Conservation (phyloP, 1,284 basidiomycete genomes). For the Microbotryomycetes sp. region DNA sequence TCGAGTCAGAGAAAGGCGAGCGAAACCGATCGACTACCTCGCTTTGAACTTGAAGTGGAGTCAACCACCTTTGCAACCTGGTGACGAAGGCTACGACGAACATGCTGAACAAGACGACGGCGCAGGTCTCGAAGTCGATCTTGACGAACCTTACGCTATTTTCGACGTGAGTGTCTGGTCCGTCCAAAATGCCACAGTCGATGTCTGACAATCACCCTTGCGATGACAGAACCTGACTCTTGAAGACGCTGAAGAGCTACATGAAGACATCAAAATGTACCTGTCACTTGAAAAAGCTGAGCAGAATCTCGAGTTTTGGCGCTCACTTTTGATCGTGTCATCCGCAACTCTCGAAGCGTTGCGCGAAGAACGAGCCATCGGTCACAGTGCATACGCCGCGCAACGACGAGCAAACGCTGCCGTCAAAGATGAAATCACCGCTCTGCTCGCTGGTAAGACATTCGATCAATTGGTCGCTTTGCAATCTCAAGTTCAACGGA, state of each 20-base stretch:
- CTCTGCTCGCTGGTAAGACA: constrained; percentile 67
- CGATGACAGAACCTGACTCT: constrained; percentile 65
- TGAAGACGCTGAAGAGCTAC: constrained; percentile 84
- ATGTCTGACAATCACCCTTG: not conserved
- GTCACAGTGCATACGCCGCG: constrained; percentile 45
- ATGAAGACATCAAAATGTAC: constrained; percentile 90
- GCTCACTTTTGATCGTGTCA: constrained; percentile 96
- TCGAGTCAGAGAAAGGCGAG: constrained; percentile 87
- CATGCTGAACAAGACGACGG: constrained; percentile 37
- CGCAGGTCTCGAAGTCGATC: constrained; percentile 80
- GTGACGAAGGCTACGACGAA: constrained; percentile 34
- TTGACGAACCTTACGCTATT: constrained; percentile 96
- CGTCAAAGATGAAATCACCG: constrained; percentile 72
- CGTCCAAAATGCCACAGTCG: no score
- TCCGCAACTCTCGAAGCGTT: constrained; percentile 82
- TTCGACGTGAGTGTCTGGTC: constrained; percentile 62
- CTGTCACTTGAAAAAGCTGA: constrained; percentile 77
- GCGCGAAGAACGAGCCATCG: constrained; percentile 51
- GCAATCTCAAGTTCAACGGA: constrained; percentile 78
- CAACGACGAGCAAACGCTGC: constrained; percentile 52
- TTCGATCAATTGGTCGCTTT: constrained; percentile 75
- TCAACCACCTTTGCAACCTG: constrained; percentile 40
- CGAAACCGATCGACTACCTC: constrained; percentile 90
- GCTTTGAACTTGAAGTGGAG: constrained; percentile 79
- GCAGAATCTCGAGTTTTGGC: constrained; percentile 93